Evolutionary conservation across 2,329 filamentous ascomycete genomes (phyloP), one percentile per base, ranked within the genome.

Genomic region (Fusarium dimerum): DNA sequence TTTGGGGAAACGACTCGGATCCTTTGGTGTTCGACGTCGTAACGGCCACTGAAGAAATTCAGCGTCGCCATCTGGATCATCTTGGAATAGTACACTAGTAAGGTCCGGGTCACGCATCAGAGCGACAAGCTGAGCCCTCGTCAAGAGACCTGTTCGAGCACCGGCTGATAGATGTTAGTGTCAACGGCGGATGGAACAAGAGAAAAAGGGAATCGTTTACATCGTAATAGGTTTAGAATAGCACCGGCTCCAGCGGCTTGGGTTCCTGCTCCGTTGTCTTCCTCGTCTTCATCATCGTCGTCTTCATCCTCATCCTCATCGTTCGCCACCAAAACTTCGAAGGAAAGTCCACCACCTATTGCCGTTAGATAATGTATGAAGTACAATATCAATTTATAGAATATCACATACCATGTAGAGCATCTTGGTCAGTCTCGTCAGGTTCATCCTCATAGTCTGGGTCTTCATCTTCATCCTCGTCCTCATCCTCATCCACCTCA

Each of bases 1-100:
- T 62, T 89, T 89, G n/a, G 92, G 90, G 54, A 92, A 92, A 42
- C 83, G 75, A 56, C 85, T 71, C 2, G 78, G 78, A 52, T 85
- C 80, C n/a, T 71, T 76, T 9, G 63, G 64, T 2, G 58, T 59
- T 11, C 67, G 66, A 17, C 72, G 68, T 47, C 80, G 73, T 34
- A 77, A 69, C 40, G 78, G 72, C 61, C 77, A 75, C 45, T 77
- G 71, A 45, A 66, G 44, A 29, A 68, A 60, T 5, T 68, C 67
- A 2, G 68, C 65, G 4, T 71, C 69, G 6, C 75, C 68, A 11
- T 75, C 73, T 3, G 73, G 69, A 11, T 74, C 65, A 16, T 71
- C 66, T 47, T 68, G 69, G 48, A 73, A 70, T 3, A 75, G 51
- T 17, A 71, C 57, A 18, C 69, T 68, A 16, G 68, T 68, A 3